Percentiles rank a stretch among this genome's conserved stretches.
These are phyloP conservation scores for Tolypocladium paradoxum DNA, from an alignment of 2,329 filamentous ascomycete genomes.

Conservation along the genomic window DNA sequence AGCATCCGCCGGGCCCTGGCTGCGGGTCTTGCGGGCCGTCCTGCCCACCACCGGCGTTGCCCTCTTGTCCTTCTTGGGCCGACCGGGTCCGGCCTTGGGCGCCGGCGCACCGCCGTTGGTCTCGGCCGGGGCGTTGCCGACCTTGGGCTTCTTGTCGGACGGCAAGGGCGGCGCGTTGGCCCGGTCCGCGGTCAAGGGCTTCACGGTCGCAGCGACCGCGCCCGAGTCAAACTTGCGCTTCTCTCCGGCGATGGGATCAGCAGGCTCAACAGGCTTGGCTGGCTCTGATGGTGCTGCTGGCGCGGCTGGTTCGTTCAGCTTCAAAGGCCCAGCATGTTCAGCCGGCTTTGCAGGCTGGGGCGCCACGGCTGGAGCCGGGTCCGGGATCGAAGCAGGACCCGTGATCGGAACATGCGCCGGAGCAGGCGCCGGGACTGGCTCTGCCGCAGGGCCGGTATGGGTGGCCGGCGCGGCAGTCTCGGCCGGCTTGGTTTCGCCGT, in stretches of 20 bases:
- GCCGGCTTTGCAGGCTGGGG: background rate
- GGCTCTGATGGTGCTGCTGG: background rate
- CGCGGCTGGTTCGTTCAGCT: background rate
- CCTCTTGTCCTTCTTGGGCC: slow-evolving; percentile 27
- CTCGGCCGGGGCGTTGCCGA: slow-evolving; percentile 17
- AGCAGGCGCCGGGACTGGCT: slow-evolving; percentile 3
- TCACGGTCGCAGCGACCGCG: background rate
- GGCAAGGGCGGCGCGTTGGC: slow-evolving; percentile 3
- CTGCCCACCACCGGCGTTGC: slow-evolving; percentile 19
- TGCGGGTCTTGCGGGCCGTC: slow-evolving; percentile 31
- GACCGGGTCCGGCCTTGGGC: slow-evolving; percentile 16
- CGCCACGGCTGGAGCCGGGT: background rate
- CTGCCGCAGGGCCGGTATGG: slow-evolving; percentile 3
- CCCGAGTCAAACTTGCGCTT: slow-evolving; percentile 31
- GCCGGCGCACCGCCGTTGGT: slow-evolving; percentile 9
- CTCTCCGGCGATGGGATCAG: slow-evolving; percentile 9
- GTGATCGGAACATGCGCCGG: slow-evolving; percentile 1
- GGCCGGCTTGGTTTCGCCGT: slow-evolving; percentile 8
- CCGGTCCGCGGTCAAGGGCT: background rate
- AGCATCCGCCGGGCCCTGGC: slow-evolving; percentile 26
- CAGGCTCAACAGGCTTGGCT: background rate
- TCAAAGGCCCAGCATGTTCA: background rate
- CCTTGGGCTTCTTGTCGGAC: slow-evolving; percentile 29
- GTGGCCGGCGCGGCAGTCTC: slow-evolving; percentile 1
- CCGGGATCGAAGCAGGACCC: background rate